Evolutionary conservation across 2,329 filamentous ascomycete genomes (phyloP).

Genomic region (Diplodia scrobiculata): DNA sequence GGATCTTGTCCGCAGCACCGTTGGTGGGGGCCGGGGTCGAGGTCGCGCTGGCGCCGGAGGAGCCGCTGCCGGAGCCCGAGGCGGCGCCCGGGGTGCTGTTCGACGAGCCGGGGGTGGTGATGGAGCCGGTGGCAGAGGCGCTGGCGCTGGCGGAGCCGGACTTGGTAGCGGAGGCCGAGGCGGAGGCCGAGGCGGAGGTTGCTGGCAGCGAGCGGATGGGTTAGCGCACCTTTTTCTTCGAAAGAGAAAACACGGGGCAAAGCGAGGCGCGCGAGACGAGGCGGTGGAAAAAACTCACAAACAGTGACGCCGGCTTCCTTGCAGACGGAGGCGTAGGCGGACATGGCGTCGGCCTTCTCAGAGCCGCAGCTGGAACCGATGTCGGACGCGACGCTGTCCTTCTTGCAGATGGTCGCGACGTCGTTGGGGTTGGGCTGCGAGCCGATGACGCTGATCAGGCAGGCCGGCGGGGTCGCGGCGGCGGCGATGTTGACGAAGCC

Average conservation of each 20-base stretch:
- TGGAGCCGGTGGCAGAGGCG: slow-evolving; percentile 13
- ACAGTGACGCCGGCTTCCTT: slow-evolving; percentile 26
- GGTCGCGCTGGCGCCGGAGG: neutral
- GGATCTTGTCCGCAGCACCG: neutral
- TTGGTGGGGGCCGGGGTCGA: slow-evolving; percentile 8
- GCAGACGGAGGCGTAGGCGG: slow-evolving; percentile 29
- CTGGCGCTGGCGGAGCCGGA: neutral
- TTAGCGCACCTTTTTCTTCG: neutral
- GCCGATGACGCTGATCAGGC: slow-evolving; percentile 30
- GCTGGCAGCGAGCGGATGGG: neutral
- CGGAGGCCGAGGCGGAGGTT: slow-evolving; percentile 1
- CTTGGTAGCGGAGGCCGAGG: neutral
- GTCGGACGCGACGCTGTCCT: slow-evolving; percentile 9
- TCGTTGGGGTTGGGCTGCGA: slow-evolving; percentile 26
- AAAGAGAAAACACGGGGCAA: neutral
- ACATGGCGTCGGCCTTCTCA: slow-evolving; percentile 23
- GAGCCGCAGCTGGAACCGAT: slow-evolving; percentile 25
- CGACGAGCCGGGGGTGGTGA: slow-evolving; percentile 2
- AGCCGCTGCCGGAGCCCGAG: neutral
- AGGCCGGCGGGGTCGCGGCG: slow-evolving; percentile 31
- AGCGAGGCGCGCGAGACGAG: neutral
- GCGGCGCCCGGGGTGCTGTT: neutral
- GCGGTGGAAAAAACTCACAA: slow-evolving; percentile 1
- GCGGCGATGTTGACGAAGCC: slow-evolving; percentile 29
- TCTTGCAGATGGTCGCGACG: slow-evolving; percentile 30